Percentiles rank a stretch among this genome's conserved stretches.
Evolutionary conservation across 192 early-diverging fungal genomes (phyloP).

Genomic region (Podila clonocystis): DNA sequence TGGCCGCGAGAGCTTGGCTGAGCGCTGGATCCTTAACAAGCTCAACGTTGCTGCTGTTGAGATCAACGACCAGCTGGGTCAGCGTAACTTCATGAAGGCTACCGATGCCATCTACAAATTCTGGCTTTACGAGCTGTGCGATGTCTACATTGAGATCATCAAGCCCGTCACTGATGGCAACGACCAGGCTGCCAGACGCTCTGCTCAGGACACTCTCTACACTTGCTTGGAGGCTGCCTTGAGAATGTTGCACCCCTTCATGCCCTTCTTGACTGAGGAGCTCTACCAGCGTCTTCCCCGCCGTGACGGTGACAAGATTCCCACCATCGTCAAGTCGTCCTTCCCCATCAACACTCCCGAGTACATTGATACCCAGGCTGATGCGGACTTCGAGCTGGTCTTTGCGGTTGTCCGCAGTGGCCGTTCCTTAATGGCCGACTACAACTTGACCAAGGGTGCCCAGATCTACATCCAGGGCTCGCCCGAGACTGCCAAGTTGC

Average conservation of each 20-base stretch:
- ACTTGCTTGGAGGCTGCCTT: conserved; percentile 94
- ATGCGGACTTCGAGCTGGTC: conserved; percentile 81
- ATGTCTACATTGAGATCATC: conserved; percentile 89
- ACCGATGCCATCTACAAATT: conserved; percentile 90
- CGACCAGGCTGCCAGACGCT: conserved; percentile 63
- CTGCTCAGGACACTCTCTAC: conserved; percentile 90
- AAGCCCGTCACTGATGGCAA: conserved; percentile 89
- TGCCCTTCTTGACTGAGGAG: conserved; percentile 99
- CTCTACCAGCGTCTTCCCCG: conserved; percentile 95
- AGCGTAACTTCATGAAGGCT: conserved; percentile 93
- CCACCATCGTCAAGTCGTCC: conserved; percentile 75
- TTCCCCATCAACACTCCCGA: conserved; percentile 48
- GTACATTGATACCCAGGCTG: conserved; percentile 73
- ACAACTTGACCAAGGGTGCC: conserved; percentile 78
- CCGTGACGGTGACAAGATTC: conserved; percentile 70
- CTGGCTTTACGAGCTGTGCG: conserved; percentile 97
- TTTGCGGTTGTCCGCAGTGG: conserved; percentile 79
- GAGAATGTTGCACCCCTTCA: conserved; percentile 95
- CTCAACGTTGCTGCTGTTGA: conserved; percentile 85
- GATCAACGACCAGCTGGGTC: conserved; percentile 77
- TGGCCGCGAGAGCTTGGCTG: conserved; percentile 88
- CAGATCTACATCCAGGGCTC: conserved; percentile 51
- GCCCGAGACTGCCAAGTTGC: conserved; percentile 54
- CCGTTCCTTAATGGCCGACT: conserved; percentile 81
- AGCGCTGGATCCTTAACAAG: conserved; percentile 93